phyloP scores from a whole-genome alignment of 192 early-diverging fungal genomes.

The Geranomyces variabilis region DNA sequence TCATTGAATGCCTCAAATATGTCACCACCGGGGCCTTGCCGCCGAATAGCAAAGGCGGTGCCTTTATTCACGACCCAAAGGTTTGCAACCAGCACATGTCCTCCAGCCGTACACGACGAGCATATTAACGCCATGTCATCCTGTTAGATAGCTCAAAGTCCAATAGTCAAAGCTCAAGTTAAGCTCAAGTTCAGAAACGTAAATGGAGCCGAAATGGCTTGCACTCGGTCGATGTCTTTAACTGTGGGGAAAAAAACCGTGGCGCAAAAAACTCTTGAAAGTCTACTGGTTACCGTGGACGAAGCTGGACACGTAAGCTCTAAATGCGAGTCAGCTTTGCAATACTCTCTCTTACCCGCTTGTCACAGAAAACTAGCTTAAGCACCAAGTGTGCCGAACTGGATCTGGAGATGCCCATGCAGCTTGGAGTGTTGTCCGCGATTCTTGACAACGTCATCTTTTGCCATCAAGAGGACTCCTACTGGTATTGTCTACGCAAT shows the following conservation, averaged over 20 bases:
- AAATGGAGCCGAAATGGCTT: constrained; percentile 70
- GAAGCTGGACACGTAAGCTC: constrained; percentile 31
- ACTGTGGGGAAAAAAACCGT: constrained; percentile 66
- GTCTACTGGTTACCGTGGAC: constrained; percentile 38
- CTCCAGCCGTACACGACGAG: too few species aligned
- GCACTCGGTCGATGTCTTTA: constrained; percentile 75
- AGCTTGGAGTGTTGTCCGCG: constrained; percentile 87
- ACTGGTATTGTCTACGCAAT: constrained; percentile 59
- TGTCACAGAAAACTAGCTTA: constrained; percentile 61
- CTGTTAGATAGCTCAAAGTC: constrained; percentile 64
- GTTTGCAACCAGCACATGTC: constrained; percentile 49
- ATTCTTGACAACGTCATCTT: constrained; percentile 99
- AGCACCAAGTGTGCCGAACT: constrained; percentile 84
- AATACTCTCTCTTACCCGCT: neutral
- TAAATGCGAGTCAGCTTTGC: neutral
- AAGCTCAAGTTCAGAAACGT: constrained; percentile 83
- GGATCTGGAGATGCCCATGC: constrained; percentile 79
- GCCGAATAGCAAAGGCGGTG: constrained; percentile 82
- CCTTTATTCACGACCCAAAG: constrained; percentile 95
- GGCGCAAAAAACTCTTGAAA: constrained; percentile 82
- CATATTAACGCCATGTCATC: neutral
- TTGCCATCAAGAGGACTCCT: constrained; percentile 98
- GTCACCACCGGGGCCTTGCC: constrained; percentile 90
- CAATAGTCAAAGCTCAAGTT: constrained; percentile 89
- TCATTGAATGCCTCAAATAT: constrained; percentile 97